Percentiles rank a stretch among this genome's conserved stretches.
Evolutionary conservation across 306 rosid genomes (phyloP).

Genomic region (Castanea crenata): DNA sequence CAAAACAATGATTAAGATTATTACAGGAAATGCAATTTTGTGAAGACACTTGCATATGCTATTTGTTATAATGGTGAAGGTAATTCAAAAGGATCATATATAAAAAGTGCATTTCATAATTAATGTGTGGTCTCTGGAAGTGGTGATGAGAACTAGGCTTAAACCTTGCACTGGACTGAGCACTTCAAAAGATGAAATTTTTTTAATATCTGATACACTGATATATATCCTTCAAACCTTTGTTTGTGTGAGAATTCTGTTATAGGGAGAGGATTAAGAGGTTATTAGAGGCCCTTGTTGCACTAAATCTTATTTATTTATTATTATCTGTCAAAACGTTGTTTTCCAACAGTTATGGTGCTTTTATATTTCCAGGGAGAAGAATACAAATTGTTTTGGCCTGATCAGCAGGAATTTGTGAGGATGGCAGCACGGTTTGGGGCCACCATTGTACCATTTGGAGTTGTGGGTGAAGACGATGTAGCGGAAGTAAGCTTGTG

Average conservation of each 20-base stretch:
- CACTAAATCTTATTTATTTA: background rate
- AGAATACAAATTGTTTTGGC: conserved; percentile 86
- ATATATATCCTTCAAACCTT: background rate
- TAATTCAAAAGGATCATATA: background rate
- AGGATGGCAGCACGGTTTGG: conserved; percentile 96
- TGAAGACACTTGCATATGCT: background rate
- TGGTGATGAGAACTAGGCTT: background rate
- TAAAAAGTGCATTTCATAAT: background rate
- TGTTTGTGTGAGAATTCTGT: background rate
- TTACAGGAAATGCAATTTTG: background rate
- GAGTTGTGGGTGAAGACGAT: conserved; percentile 95
- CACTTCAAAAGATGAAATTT: background rate
- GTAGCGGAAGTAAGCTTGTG: conserved; percentile 54
- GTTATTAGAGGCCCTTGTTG: background rate
- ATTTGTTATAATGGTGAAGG: background rate
- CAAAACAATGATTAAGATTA: background rate
- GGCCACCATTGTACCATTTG: conserved; percentile 94
- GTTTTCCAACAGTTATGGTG: conserved; percentile 15
- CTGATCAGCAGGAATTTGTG: conserved; percentile 81
- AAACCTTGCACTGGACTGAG: background rate
- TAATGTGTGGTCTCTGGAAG: background rate
- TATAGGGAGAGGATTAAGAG: background rate
- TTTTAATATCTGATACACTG: background rate
- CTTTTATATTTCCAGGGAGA: conserved; percentile 61
- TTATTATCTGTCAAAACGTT: conserved; percentile 5